A percentile compares a stretch with the other conserved stretches of the same genome.
These are phyloP conservation scores for Solanum appendiculatum DNA, from an alignment of 257 asterid genomes.

Conservation along the genomic window DNA sequence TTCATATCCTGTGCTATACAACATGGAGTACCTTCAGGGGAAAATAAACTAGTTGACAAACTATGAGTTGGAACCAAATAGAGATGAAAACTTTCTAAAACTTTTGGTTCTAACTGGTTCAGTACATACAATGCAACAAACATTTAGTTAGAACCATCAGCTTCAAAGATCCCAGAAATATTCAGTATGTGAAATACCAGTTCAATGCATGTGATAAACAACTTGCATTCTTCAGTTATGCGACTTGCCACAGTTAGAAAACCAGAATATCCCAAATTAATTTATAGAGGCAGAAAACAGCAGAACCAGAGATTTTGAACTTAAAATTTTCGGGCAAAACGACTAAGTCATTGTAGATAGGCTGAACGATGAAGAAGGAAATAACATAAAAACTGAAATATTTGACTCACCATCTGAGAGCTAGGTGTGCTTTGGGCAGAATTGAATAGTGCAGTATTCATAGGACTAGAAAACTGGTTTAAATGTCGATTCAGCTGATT, in stretches of 20 bases:
- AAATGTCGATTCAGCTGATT: slow-evolving; percentile 83
- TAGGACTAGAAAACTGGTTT: slow-evolving; percentile 80
- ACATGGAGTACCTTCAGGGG: background rate
- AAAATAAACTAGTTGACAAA: background rate
- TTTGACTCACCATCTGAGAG: slow-evolving; percentile 67
- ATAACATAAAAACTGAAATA: background rate
- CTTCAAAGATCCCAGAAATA: background rate
- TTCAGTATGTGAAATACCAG: background rate
- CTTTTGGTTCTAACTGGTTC: background rate
- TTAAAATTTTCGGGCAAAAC: background rate
- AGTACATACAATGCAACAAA: background rate
- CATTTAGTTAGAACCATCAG: background rate
- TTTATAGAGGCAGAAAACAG: background rate
- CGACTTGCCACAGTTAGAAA: background rate
- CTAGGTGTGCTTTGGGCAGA: slow-evolving; percentile 77
- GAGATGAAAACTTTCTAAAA: background rate
- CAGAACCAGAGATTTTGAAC: background rate
- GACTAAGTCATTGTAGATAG: background rate
- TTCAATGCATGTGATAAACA: background rate
- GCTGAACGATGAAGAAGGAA: background rate
- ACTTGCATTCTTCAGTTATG: slow-evolving; percentile 1
- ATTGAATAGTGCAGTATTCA: slow-evolving; percentile 78
- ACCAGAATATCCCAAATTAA: background rate
- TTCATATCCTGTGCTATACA: background rate
- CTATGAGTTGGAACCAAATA: background rate